Percentiles rank a stretch among this genome's conserved stretches.
phyloP scores from a whole-genome alignment of 768 basidiomycete species.

The Lentinula boryana region DNA sequence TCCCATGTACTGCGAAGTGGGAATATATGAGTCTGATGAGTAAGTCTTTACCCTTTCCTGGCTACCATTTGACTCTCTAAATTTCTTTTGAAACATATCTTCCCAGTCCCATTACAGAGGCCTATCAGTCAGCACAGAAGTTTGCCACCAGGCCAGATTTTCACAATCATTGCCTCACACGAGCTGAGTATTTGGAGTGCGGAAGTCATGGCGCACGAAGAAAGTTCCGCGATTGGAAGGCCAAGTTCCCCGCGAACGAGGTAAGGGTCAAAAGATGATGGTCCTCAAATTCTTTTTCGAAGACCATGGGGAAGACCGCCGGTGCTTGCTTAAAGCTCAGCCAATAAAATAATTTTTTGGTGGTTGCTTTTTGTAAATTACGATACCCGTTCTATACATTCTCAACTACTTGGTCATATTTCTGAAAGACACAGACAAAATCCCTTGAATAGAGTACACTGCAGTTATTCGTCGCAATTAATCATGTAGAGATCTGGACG shows the following conservation, averaged over 20 bases:
- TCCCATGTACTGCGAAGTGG: constrained; percentile 74
- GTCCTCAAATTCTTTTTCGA: not conserved
- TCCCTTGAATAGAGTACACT: too few species aligned
- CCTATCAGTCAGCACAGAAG: constrained; percentile 53
- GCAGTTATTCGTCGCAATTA: too few species aligned
- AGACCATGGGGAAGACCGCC: not conserved
- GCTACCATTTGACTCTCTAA: not conserved
- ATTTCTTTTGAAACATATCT: constrained; percentile 8
- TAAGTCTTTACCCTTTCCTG: constrained; percentile 30
- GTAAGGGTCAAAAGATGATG: not conserved
- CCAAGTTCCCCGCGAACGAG: not conserved
- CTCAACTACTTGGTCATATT: too few species aligned
- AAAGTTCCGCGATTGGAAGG: constrained; percentile 65
- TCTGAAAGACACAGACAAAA: too few species aligned
- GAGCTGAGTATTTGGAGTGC: constrained; percentile 80
- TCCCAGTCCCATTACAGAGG: constrained; percentile 58
- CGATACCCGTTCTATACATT: too few species aligned
- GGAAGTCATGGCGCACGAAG: constrained; percentile 72
- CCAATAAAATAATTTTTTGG: not conserved
- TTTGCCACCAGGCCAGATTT: constrained; percentile 54
- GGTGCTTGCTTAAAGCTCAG: not conserved
- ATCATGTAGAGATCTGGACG: too few species aligned
- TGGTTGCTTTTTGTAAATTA: too few species aligned
- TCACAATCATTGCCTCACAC: constrained; percentile 51
- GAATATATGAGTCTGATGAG: constrained; percentile 69